Conservation (phyloP, 805 yeast species). For the Cyberlindnera maclurae region DNA sequence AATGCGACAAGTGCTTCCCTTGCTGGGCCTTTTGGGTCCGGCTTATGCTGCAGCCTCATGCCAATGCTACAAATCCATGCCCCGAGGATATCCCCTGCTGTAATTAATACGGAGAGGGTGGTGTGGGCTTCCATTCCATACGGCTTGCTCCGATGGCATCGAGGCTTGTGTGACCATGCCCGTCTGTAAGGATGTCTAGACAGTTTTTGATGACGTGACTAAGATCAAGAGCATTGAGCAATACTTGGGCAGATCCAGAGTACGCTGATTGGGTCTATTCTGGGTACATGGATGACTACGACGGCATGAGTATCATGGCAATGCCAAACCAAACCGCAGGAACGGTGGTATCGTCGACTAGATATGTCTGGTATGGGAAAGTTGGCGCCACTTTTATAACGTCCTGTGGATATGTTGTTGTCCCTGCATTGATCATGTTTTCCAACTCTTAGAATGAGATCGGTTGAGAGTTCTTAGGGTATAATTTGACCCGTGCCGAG, state of each 20-base stretch:
- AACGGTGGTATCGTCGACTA: conserved; percentile 72
- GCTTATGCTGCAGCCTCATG: conserved; percentile 30
- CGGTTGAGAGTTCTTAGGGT: conserved; percentile 83
- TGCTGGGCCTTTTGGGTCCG: background rate
- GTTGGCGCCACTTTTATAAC: conserved; percentile 63
- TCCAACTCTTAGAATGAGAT: conserved; percentile 88
- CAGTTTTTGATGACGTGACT: conserved; percentile 33
- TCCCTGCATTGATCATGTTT: conserved; percentile 72
- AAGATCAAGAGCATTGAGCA: conserved; percentile 18
- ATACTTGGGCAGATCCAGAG: conserved; percentile 60
- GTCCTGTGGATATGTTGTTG: conserved; percentile 75
- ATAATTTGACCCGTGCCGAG: conserved; percentile 58
- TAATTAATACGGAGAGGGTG: conserved; percentile 72
- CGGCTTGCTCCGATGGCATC: conserved; percentile 29
- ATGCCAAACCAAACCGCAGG: conserved; percentile 72
- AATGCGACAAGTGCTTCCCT: background rate
- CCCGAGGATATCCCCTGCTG: conserved; percentile 85
- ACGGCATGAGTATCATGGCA: conserved; percentile 54
- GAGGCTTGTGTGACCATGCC: conserved; percentile 86
- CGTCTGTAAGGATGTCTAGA: conserved; percentile 45
- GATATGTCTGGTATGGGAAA: conserved; percentile 85
- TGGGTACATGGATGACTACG: conserved; percentile 50
- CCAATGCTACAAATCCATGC: conserved; percentile 47
- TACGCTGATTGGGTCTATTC: conserved; percentile 60
- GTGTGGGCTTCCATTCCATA: conserved; percentile 70